Base-by-base conservation (phyloP, 2,329 filamentous ascomycete species). In the Ramichloridium luteum region DNA sequence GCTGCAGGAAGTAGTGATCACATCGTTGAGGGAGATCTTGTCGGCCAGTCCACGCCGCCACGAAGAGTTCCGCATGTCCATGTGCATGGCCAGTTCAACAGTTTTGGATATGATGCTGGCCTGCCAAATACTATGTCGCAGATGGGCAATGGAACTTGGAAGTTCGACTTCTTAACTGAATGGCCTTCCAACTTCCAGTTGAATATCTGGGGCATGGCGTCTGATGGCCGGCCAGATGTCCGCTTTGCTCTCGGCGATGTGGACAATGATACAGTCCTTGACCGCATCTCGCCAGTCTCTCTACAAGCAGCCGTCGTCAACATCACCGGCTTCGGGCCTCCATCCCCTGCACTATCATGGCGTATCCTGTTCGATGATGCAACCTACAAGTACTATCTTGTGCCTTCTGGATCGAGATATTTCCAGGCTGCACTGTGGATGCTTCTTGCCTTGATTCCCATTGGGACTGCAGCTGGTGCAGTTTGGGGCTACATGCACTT, bases 131-230 rank as follows among this genome's bases (percentile, higher is more conserved):
- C 55, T 4, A 67, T 77, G 56, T 47, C 57, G 13, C 61, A 70
- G 27, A 57, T 61, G 16, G 54, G 58, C 4, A 51, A 54, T 13
- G 60, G 72, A 31, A 53, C 57, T 3, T 79, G 75, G 75, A 56
- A 61, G 13, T 70, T 68, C 43, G 61, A 72, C 39, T 72, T 77
- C 37, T 68, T 76, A 63, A 60, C 65, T 3, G 74, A 79, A 46
- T 79, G 72, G 67, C 74, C 74, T 4, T 65, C 68, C 3, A 56
- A 66, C 28, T 66, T 72, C 34, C 73, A 77, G 45, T 55, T 77
- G 36, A 79, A 77, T 41, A 62, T 75, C 4, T 79, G 75, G 74
- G 75, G 74, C 31, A 72, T 77, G 49, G 74, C 77, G 44, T 65
- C 67, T 0, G 66, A 77, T 50, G 72, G 72, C 13, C 56, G 68